phyloP scores from a whole-genome alignment of 495 filamentous ascomycete genomes.

The Aspergillus steynii region DNA sequence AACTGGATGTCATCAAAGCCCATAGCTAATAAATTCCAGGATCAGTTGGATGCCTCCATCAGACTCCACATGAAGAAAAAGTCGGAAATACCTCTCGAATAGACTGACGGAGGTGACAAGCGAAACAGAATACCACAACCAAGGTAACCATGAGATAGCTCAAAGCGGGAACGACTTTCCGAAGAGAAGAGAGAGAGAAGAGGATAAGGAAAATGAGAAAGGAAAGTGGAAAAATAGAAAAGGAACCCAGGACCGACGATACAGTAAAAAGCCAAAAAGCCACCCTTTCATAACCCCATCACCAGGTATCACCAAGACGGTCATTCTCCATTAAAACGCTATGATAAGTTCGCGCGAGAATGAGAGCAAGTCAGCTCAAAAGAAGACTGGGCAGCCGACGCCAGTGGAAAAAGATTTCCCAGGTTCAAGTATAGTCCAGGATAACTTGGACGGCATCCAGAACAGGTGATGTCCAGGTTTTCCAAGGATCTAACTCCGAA shows the following conservation, averaged over 20 bases:
- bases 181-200: conserved; percentile 18
- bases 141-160: conserved; percentile 28
- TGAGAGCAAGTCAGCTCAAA: conserved; percentile 15
- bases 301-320: conserved; percentile 22
- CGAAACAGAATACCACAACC: conserved; percentile 26
- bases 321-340: conserved; percentile 31
- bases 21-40: conserved; percentile 27
- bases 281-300: conserved; percentile 34
- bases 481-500: conserved; percentile 21
- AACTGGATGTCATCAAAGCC: conserved; percentile 41
- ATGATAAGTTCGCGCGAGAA: conserved; percentile 1
- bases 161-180: conserved; percentile 3
- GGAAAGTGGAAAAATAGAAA: conserved; percentile 12
- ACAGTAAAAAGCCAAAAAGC: conserved; percentile 27
- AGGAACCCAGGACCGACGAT: background rate
- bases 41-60: conserved; percentile 27
- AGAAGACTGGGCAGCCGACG: conserved; percentile 13
- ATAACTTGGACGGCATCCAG: conserved; percentile 22
- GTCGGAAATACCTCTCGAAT: conserved; percentile 21
- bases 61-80: conserved; percentile 29
- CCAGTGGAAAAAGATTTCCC: conserved; percentile 12
- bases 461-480: conserved; percentile 23
- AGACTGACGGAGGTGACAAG: conserved; percentile 19
- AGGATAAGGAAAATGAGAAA: conserved; percentile 14
- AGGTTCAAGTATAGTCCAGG: conserved; percentile 18